Percentiles rank a stretch among this genome's conserved stretches.
phyloP scores from a whole-genome alignment of 2,329 filamentous ascomycete species.

The Helotiales sp. region DNA sequence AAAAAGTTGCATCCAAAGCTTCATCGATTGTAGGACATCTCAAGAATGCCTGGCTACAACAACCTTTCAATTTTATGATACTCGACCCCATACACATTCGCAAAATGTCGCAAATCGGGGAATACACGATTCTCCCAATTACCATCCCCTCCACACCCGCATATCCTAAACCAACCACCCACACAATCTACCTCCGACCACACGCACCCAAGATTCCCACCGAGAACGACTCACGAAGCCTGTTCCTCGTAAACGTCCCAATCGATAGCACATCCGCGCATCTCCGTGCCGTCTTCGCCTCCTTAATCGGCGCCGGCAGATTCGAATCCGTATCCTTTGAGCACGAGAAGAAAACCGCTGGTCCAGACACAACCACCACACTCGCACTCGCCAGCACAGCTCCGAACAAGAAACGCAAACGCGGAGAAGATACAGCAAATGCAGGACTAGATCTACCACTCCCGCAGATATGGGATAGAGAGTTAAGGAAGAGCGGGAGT shows the following conservation, averaged over 20 bases:
- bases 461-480: constrained; percentile 74
- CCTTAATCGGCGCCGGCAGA: constrained; percentile 75
- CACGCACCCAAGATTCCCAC: constrained; percentile 82
- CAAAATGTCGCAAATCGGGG: constrained; percentile 36
- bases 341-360: constrained; percentile 52
- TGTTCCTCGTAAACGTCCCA: constrained; percentile 92
- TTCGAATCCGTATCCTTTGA: constrained; percentile 83
- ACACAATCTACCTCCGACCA: constrained; percentile 85
- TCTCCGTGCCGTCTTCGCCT: constrained; percentile 75
- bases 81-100: not conserved
- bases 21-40: constrained; percentile 6
- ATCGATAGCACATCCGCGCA: constrained; percentile 80
- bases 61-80: not conserved
- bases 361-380: not conserved
- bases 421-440: constrained; percentile 57
- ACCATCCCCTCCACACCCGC: constrained; percentile 54
- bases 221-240: constrained; percentile 73
- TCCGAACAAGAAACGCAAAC: constrained; percentile 57
- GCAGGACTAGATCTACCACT: constrained; percentile 71
- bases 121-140: constrained; percentile 41
- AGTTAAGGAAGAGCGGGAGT: constrained; percentile 73
- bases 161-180: constrained; percentile 65
- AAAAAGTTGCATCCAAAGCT: constrained; percentile 30
- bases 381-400: constrained; percentile 21
- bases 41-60: not conserved